Evolutionary conservation across 208 protist species (phyloP).

Genomic region (Perkinsela sp.): DNA sequence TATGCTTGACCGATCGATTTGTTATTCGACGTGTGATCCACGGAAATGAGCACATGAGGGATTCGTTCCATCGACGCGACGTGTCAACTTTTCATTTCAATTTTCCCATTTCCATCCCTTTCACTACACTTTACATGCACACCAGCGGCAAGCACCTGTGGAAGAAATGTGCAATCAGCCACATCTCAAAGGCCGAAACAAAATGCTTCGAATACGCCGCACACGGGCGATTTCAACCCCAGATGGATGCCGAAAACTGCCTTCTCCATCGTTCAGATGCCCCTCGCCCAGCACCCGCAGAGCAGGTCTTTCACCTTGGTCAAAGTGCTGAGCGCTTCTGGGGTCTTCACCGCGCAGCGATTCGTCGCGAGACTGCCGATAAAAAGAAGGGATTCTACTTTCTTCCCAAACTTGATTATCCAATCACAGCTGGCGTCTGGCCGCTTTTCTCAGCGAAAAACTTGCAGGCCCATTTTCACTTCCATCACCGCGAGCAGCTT

Average conservation of each 20-base stretch:
- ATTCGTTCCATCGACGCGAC: too few relatives aligned
- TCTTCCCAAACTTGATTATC: constrained; percentile 58
- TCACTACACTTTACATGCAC: too few relatives aligned
- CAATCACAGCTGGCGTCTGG: constrained; percentile 53
- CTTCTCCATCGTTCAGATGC: not conserved
- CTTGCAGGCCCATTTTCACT: constrained; percentile 52
- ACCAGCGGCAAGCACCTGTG: too few relatives aligned
- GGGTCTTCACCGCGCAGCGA: not conserved
- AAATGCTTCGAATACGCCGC: not conserved
- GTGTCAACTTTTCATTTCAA: too few relatives aligned
- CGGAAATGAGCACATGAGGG: too few relatives aligned
- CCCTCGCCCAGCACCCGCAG: not conserved
- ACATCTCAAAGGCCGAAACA: not conserved
- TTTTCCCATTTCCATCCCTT: too few relatives aligned
- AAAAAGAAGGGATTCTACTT: constrained; percentile 51
- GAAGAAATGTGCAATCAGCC: too few relatives aligned
- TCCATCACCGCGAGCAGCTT: constrained; percentile 58
- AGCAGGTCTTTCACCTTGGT: not conserved
- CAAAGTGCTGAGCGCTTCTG: not conserved
- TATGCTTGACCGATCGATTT: too few relatives aligned
- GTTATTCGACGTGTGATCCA: too few relatives aligned
- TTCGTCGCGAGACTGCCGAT: constrained; percentile 29
- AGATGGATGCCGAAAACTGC: not conserved
- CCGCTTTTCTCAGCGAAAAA: constrained; percentile 57
- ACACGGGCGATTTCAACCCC: not conserved